These are phyloP conservation scores for Lavandula angustifolia DNA, from an alignment of 257 asterid genomes.

Conservation along the genomic window DNA sequence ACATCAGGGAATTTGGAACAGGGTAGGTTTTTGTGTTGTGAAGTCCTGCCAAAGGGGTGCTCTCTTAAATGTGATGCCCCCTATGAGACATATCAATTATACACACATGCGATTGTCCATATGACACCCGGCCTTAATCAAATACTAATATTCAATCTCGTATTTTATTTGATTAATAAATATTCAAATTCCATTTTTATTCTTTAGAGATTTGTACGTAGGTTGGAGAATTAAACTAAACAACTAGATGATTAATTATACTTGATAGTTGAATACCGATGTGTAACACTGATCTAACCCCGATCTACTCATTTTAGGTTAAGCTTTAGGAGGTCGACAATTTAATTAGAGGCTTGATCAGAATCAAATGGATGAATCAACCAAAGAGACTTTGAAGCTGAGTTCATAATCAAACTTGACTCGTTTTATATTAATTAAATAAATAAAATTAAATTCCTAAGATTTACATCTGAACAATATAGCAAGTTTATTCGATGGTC, in stretches of 20 bases:
- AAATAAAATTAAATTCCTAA: too few species aligned
- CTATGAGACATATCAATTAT: conserved; percentile 48
- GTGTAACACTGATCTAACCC: too few species aligned
- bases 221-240: neutral
- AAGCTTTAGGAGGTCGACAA: too few species aligned
- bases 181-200: too few species aligned
- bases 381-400: too few species aligned
- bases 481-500: neutral
- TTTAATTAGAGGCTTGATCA: too few species aligned
- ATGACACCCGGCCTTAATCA: neutral
- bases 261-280: too few species aligned
- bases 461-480: neutral
- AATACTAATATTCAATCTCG: neutral
- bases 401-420: too few species aligned
- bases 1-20: conserved; percentile 10
- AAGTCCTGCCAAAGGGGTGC: conserved; percentile 49
- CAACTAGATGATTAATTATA: neutral
- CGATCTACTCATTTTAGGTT: too few species aligned
- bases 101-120: conserved; percentile 63
- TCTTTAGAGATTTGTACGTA: neutral
- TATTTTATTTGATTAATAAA: neutral
- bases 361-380: too few species aligned
- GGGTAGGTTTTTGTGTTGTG: conserved; percentile 36
- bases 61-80: conserved; percentile 44
- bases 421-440: too few species aligned